Base-by-base conservation (phyloP, 2,329 filamentous ascomycete species). In the Aspergillus pseudoviridinutans region DNA sequence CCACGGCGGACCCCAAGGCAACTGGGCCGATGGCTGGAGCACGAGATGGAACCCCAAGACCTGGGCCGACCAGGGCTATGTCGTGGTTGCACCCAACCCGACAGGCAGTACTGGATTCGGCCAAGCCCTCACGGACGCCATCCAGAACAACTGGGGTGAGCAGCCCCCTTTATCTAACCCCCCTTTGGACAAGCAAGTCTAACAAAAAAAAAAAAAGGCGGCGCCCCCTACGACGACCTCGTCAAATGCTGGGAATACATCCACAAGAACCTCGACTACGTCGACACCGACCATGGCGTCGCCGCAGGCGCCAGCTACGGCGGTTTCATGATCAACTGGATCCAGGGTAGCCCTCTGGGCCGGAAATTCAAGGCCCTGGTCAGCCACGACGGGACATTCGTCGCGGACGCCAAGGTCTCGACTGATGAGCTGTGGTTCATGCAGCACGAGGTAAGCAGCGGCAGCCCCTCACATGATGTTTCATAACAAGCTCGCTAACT, bases 311-410 rank as follows among this genome's bases (percentile, higher is more conserved):
- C 74, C 50, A 73, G 69, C 51, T 78, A 71, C 58, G 76, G 76
- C 51, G 76, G 73, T 0, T 78, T 76, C 67, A 82, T 82, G 70
- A 71, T 75, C 67, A 83, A 96, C 71, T 96, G 92, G 92, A 91
- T 96, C 66, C 91, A 96, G 74, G 92, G 92, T 7, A 89, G 94
- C 61, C 82, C 85, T 1, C 82, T 97, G 0, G 92, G 91, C 22
- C 86, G 90, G 28, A 86, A 88, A 64, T 95, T 97, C 82, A 91
- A 91, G 74, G 91, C 91, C 0, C 81, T 97, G 3, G 91, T 96
- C 28, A 92, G 87, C 66, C 92, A 96, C 71, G 91, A 96, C 65
- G 92, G 92, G 50, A 88, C 92, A 54, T 94, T 92, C 74, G 89
- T 86, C 66, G 76, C 79, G 57, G 73, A 78, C 12, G 73, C 74